These are phyloP conservation scores for Solanum lycopersicoides DNA, from an alignment of 257 asterid species.

Conservation along the genomic window DNA sequence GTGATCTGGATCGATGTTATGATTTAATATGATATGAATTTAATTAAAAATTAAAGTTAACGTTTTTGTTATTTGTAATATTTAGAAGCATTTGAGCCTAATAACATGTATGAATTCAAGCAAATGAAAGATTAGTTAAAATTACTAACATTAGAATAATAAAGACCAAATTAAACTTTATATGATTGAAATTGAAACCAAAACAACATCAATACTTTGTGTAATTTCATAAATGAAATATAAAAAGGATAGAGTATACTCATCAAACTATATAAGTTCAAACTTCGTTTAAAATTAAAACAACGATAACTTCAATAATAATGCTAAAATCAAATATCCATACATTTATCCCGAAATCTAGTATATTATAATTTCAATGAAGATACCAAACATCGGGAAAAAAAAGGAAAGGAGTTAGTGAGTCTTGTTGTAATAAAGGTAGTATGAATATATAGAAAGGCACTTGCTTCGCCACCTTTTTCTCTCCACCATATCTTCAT, in stretches of 20 bases:
- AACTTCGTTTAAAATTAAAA: background rate
- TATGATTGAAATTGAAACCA: background rate
- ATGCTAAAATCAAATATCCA: background rate
- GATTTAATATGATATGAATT: too few relatives aligned
- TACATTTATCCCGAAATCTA: background rate
- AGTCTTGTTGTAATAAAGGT: background rate
- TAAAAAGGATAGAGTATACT: background rate
- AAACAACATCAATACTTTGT: too few relatives aligned
- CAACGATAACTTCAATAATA: background rate
- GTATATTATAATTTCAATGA: background rate
- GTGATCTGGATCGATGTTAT: too few relatives aligned
- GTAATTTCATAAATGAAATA: too few relatives aligned
- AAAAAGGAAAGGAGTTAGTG: background rate
- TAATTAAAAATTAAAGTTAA: accelerated
- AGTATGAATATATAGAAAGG: background rate
- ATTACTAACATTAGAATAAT: background rate
- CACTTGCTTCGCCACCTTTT: slow-evolving; percentile 27
- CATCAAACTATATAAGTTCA: too few relatives aligned
- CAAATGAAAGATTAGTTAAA: background rate
- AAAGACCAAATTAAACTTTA: background rate
- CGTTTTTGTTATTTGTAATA: too few relatives aligned
- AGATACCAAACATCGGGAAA: accelerated
- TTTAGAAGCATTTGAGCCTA: too few relatives aligned
- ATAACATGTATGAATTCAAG: background rate
- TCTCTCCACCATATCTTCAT: slow-evolving; percentile 25